Base-by-base conservation (phyloP, 2,329 filamentous ascomycete genomes). In the Mollisiaceae sp. region DNA sequence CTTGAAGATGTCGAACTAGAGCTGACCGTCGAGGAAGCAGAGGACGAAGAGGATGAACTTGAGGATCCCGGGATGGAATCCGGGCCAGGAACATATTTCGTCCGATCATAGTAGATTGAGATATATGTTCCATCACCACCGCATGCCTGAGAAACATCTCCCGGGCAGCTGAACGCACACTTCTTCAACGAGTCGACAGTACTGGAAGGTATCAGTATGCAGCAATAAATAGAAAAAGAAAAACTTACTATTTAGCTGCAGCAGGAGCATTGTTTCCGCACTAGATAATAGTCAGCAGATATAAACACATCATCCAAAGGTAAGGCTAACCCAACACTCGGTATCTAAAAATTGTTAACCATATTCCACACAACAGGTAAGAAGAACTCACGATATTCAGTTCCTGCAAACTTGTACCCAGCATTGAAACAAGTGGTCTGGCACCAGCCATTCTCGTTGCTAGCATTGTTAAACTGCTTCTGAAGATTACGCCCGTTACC, bases 401-500 rank as follows among this genome's bases (percentile, higher is more conserved):
- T 76, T 5, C 75, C 77, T n/a, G 76, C 76, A 59, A 78, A 75
- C 1, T 69, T 73, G 60, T 72, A 77, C 9, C 76, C 77, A 8
- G 68, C 69, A 35, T 60, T 67, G 20, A 74, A 67, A 45, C 75
- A 77, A 8, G 72, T 71, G 0, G 67, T 69, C 54, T 77, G 76
- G 43, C 77, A 79, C 47, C 78, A 71, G 6, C 76, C 78, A 61
- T 77, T 76, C 2, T 77, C 75, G 62, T 77, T 75, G n/a, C 70
- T 74, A 2, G 67, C 69, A 14, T 64, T 71, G 64, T 75, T 76
- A 27, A 75, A 73, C 24, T 74, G 70, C 8, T 67, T 75, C 12
- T 67, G 54, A 15, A 80, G 67, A 32, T 77, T 74, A n/a, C 79
- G 75, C 35, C 77, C 77, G 52, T 68, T 66, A 5, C 74, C 75